Conservation (phyloP, 306 rosid genomes). For the Casuarina glauca region DNA sequence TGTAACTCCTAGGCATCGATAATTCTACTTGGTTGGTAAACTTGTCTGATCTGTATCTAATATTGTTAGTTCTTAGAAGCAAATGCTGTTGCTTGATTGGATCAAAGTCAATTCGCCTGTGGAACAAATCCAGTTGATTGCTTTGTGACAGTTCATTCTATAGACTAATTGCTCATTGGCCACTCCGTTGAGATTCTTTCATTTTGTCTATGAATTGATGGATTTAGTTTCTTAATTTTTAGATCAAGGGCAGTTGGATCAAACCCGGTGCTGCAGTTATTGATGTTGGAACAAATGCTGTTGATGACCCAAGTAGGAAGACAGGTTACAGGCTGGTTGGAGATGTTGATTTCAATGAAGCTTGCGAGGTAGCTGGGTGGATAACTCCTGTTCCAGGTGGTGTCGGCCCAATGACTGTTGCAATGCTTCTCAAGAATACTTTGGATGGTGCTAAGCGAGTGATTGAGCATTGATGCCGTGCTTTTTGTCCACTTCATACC, state of each 20-base stretch:
- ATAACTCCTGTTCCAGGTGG: constrained; percentile 97
- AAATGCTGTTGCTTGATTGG: neutral
- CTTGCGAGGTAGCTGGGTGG: constrained; percentile 79
- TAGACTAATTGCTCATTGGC: neutral
- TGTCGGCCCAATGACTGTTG: constrained; percentile 90
- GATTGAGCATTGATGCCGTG: constrained; percentile 40
- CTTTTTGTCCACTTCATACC: constrained; percentile 13
- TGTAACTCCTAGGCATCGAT: neutral
- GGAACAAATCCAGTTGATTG: neutral
- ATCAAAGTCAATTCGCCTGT: neutral
- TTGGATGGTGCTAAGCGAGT: constrained; percentile 78
- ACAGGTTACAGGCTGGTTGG: constrained; percentile 87
- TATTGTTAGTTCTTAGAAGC: neutral
- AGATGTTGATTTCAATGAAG: constrained; percentile 88
- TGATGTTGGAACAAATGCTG: constrained; percentile 89
- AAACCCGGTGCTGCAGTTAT: constrained; percentile 96
- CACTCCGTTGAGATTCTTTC: neutral
- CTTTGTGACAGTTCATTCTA: neutral
- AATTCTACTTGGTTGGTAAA: neutral
- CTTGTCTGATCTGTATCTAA: neutral
- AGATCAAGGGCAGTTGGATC: constrained; percentile 92
- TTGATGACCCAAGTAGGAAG: constrained; percentile 76
- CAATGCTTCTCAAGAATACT: constrained; percentile 84
- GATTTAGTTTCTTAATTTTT: constrained; percentile 1
- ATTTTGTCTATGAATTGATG: neutral